Evolutionary conservation across 2,329 filamentous ascomycete genomes (phyloP).

Genomic region (Colletotrichum sp.): DNA sequence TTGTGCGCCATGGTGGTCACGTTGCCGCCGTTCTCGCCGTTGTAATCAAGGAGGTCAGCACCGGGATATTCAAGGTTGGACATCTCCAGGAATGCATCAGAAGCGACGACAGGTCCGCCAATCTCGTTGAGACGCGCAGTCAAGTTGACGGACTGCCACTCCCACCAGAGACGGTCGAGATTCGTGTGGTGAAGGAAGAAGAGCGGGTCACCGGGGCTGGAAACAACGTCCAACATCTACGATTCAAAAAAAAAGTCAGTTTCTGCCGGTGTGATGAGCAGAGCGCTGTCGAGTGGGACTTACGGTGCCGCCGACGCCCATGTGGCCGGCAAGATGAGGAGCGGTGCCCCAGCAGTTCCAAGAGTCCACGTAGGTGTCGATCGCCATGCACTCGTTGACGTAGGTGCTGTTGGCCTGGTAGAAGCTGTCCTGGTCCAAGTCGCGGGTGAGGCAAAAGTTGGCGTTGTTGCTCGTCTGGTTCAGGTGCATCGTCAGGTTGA

Average conservation of each 20-base stretch:
- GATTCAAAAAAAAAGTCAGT: not conserved
- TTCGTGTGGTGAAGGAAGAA: constrained; percentile 19
- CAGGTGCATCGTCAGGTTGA: constrained; percentile 9
- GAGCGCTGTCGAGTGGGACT: not conserved
- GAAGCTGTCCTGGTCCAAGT: not conserved
- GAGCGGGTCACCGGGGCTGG: constrained; percentile 4
- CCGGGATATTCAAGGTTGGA: not conserved
- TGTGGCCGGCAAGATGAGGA: constrained; percentile 9
- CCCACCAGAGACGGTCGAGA: constrained; percentile 13
- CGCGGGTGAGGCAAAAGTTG: not conserved
- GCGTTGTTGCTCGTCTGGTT: not conserved
- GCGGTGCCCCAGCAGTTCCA: not conserved
- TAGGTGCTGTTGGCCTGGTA: not conserved
- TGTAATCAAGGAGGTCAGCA: not conserved
- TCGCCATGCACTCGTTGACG: not conserved
- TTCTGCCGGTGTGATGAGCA: not conserved
- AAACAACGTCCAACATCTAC: constrained; percentile 6
- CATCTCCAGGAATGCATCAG: not conserved
- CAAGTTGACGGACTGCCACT: constrained; percentile 18
- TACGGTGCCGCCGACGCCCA: constrained; percentile 10
- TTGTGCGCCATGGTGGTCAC: not conserved
- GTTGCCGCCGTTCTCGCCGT: not conserved
- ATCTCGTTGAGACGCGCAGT: constrained; percentile 1
- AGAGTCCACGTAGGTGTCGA: not conserved
- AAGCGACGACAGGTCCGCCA: not conserved